Conservation (phyloP, 345 rosid genomes). For the Lepidium aucheri region DNA sequence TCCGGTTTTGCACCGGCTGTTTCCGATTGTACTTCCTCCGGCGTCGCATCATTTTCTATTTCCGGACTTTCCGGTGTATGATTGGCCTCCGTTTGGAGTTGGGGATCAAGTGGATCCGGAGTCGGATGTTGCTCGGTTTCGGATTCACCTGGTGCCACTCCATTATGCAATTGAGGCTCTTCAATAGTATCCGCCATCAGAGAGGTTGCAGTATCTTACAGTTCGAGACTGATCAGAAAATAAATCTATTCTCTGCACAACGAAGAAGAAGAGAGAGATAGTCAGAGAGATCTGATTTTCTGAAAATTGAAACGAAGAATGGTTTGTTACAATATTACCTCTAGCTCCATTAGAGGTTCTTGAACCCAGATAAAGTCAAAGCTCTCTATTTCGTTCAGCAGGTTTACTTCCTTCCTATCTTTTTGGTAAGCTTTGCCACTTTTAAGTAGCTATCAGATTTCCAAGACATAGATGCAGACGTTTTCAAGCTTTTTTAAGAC, state of each 20-base stretch:
- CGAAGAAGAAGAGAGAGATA: background rate
- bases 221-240: background rate
- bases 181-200: constrained; percentile 39
- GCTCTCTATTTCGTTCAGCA: background rate
- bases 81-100: constrained; percentile 7
- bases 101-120: constrained; percentile 21
- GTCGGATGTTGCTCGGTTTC: constrained; percentile 11
- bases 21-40: background rate
- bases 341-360: background rate
- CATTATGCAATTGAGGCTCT: constrained; percentile 42
- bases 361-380: background rate
- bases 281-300: constrained; percentile 14
- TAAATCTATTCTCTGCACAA: background rate
- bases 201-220: background rate
- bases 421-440: too few relatives aligned
- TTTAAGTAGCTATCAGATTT: background rate
- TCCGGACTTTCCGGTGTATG: constrained; percentile 1
- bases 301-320: background rate
- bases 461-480: background rate
- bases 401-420: background rate
- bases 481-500: background rate
- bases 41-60: constrained; percentile 1
- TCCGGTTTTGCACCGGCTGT: background rate
- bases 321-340: background rate
- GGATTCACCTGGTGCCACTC: constrained; percentile 1